Evolutionary conservation across 1,284 basidiomycete species (phyloP), one percentile per base, ranked within the genome.

Genomic region (Schizophyllum amplum): DNA sequence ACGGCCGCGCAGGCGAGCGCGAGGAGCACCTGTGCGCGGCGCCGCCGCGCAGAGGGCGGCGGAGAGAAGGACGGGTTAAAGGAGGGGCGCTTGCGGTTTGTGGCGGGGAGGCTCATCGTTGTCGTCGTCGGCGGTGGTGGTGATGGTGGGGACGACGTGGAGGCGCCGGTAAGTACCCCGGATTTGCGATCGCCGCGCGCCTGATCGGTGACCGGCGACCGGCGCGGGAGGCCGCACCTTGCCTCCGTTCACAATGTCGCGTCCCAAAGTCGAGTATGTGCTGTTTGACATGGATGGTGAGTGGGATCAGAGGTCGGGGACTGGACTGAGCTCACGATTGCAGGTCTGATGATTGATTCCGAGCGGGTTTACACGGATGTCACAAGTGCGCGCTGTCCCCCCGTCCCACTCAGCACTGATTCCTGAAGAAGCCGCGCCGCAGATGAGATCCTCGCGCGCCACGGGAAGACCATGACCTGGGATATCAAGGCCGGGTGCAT

Each of bases 221-320:
- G 33, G 33, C 33, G 33, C 33, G 33, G 33, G 33, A n/a, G 33
- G 13, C 33, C 33, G 33, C 33, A 42, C 33, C 4, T 42, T 42
- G 33, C 17, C 17, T 42, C 33, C 17, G 33, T 13, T 17, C 2
- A 9, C 13, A 9, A 50, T 50, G 48, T n/a, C 48, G 48, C 48
- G 48, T 53, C 54, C 65, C 49, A 68, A 69, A 47, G 67, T 87
- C 51, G 83, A 87, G 68, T 91, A 87, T 73, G 85, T 88, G 55
- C 71, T 91, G 55, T 92, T 92, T 64, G 89, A 91, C 68, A 82
- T 92, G 83, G 89, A 92, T 66, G 89, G 89, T 83, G 11, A 23
- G 69, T 60, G 69, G 46, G 52, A 17, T 24, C 20, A 21, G 42
- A 47, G 24, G 26, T 53, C 55, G 20, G 42, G 47, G 57, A 50